A percentile compares a stretch with the other conserved stretches of the same genome.
Conservation (phyloP, 2,329 filamentous ascomycete species). For the Huntiella omanensis region DNA sequence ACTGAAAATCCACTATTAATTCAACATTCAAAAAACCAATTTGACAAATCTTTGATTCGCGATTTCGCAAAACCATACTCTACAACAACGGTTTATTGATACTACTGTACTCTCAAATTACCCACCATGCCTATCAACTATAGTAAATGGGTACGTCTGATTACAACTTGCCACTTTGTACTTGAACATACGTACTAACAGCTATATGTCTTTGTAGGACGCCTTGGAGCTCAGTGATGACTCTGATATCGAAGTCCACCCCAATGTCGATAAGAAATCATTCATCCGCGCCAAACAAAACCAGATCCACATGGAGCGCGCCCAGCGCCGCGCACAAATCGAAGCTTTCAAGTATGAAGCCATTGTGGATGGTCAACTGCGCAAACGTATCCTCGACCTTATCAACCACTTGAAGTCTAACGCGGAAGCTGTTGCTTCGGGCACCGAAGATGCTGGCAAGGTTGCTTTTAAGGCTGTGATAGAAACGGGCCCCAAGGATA, state of each 20-base stretch:
- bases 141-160: slow-evolving; percentile 45
- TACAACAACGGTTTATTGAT: too few relatives aligned
- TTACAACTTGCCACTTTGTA: background rate
- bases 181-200: slow-evolving; percentile 8
- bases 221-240: slow-evolving; percentile 93
- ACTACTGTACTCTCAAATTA: slow-evolving; percentile 1
- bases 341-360: slow-evolving; percentile 83
- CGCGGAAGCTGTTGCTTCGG: slow-evolving; percentile 31
- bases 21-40: slow-evolving; percentile 15
- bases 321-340: slow-evolving; percentile 73
- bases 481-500: slow-evolving; percentile 49
- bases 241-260: slow-evolving; percentile 94
- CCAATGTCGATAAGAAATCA: slow-evolving; percentile 94
- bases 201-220: slow-evolving; percentile 33
- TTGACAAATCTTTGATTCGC: background rate
- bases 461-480: slow-evolving; percentile 79
- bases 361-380: slow-evolving; percentile 77
- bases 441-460: slow-evolving; percentile 51
- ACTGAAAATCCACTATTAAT: slow-evolving; percentile 10
- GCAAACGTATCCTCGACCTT: slow-evolving; percentile 64
- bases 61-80: background rate
- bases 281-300: slow-evolving; percentile 97
- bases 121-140: slow-evolving; percentile 34
- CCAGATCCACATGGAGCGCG: slow-evolving; percentile 84
- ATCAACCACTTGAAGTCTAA: slow-evolving; percentile 58